Base-by-base conservation (phyloP, 2,329 filamentous ascomycete species). In the Cladosporium sp. region DNA sequence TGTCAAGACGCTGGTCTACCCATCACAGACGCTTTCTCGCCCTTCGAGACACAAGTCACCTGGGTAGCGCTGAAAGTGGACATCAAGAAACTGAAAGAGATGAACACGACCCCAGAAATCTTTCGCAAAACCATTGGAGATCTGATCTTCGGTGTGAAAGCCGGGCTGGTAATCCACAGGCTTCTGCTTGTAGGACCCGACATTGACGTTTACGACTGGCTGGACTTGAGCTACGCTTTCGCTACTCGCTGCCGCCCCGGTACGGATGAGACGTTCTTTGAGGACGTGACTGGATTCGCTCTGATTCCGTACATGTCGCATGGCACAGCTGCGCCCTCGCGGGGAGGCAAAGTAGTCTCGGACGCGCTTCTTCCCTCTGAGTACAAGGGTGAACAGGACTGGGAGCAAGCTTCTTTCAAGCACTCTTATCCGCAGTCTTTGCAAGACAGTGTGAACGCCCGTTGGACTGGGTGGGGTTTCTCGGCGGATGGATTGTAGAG, bases 21-120 rank as follows among this genome's bases (percentile, higher is more conserved):
- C 0, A 79, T 80, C 1, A 76, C 80, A 1, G 80, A 82, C 54
- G 77, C 82, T 55, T 78, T 82, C 51, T 69, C 78, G 0, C 79
- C 78, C 60, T 62, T 78, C 50, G 69, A 69, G 52, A 75, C 76
- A 47, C 77, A 81, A 34, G 75, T 82, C 6, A 75, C 80, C 55
- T 82, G 75, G 75, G 79, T 79, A 0, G 81, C 78, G 59, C 70
- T 67, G 14, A 82, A 79, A 0, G 71, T 79, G 0, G 82, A 79
- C 59, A 72, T 11, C 9, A 15, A 37, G 36, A 15, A 8, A 15
- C 8, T 37, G 15, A 11, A 15, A 15, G 36, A 11, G 15, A 11
- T 37, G 36, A 37, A 37, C 11, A 37, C 36, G 11, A 37, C 9
- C 36, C 15, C 36, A 8, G 15, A 37, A 37, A 11, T 8, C 15